These are phyloP conservation scores for Periconia sp. DNA, from an alignment of 2,329 filamentous ascomycete species.

Conservation along the genomic window DNA sequence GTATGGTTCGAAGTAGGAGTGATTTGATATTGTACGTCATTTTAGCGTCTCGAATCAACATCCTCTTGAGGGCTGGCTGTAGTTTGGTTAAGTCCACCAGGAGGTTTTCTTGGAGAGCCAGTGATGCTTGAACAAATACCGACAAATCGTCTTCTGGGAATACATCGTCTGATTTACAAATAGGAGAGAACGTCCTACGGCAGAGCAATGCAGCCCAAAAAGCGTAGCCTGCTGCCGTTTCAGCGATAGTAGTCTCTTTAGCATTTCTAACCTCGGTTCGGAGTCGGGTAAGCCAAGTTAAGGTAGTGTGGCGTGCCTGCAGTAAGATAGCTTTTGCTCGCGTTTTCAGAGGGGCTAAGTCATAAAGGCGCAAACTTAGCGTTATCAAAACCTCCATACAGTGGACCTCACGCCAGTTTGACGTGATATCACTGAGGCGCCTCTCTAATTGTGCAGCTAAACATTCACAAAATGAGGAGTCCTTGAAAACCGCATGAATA, in stretches of 20 bases:
- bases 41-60: too few species aligned
- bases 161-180: neutral
- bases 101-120: slow-evolving; percentile 53
- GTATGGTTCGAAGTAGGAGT: slow-evolving; percentile 42
- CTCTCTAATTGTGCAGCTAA: slow-evolving; percentile 52
- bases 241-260: too few species aligned
- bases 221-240: slow-evolving; percentile 48
- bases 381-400: slow-evolving; percentile 63
- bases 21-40: slow-evolving; percentile 43
- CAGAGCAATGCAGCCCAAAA: slow-evolving; percentile 62
- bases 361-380: too few species aligned
- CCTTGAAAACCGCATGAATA: slow-evolving; percentile 53
- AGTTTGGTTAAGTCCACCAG: slow-evolving; percentile 47
- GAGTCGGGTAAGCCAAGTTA: too few species aligned
- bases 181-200: slow-evolving; percentile 48
- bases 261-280: too few species aligned
- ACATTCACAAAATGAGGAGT: slow-evolving; percentile 53
- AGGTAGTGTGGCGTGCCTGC: too few species aligned
- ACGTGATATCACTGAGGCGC: slow-evolving; percentile 50
- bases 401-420: slow-evolving; percentile 62
- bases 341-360: too few species aligned
- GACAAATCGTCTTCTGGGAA: slow-evolving; percentile 15
- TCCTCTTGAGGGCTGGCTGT: too few species aligned
- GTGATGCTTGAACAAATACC: slow-evolving; percentile 44
- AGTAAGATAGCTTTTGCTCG: too few species aligned